Conservation (phyloP, 768 basidiomycete species). For the Lactarius sp. region DNA sequence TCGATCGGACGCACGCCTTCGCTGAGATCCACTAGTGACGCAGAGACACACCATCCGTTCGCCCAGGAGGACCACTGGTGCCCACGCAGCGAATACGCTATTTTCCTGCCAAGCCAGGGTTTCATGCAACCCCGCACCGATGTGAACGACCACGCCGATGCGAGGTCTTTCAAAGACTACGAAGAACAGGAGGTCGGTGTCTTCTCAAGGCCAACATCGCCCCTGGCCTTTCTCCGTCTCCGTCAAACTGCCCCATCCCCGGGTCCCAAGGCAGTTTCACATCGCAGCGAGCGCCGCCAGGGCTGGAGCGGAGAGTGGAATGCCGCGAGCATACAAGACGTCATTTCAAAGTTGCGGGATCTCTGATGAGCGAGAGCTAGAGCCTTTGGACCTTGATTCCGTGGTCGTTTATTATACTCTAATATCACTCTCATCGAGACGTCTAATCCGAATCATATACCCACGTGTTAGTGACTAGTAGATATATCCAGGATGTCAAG, state of each 20-base stretch:
- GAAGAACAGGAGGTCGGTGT: neutral
- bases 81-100: neutral
- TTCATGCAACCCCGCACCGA: neutral
- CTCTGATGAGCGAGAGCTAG: conserved; percentile 10
- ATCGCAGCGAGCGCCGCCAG: conserved; percentile 21
- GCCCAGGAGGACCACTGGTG: neutral
- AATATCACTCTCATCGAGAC: neutral
- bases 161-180: neutral
- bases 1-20: neutral
- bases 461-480: neutral
- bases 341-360: conserved; percentile 20
- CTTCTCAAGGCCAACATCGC: neutral
- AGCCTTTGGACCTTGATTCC: neutral
- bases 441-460: neutral
- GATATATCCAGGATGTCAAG: neutral
- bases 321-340: conserved; percentile 21
- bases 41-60: neutral
- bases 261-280: neutral
- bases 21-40: neutral
- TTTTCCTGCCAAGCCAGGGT: neutral
- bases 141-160: neutral
- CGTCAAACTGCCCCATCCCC: neutral
- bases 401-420: neutral
- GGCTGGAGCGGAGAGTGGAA: conserved; percentile 28
- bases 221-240: neutral